A percentile compares a stretch with the other conserved stretches of the same genome.
These are phyloP conservation scores for Juglanconis juglandina DNA, from an alignment of 2,329 filamentous ascomycete species.

Conservation along the genomic window DNA sequence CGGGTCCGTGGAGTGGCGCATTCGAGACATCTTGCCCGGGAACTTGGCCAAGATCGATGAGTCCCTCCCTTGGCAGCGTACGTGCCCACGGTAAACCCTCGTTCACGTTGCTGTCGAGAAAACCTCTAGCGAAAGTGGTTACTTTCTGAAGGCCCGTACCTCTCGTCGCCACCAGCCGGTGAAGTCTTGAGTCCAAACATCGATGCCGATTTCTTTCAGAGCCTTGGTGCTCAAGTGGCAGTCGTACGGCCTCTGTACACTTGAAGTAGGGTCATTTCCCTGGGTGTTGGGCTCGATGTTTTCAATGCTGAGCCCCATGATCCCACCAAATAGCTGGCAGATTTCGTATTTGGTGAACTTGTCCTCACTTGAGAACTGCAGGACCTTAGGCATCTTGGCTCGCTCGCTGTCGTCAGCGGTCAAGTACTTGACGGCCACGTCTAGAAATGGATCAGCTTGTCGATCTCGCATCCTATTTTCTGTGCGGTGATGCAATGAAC, in stretches of 20 bases:
- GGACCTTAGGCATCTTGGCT: constrained; percentile 59
- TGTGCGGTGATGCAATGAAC: constrained; percentile 22
- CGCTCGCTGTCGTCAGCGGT: constrained; percentile 37
- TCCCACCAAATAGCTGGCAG: constrained; percentile 71
- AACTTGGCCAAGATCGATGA: background rate
- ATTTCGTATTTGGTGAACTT: constrained; percentile 88
- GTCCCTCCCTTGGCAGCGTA: background rate
- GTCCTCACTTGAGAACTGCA: constrained; percentile 87
- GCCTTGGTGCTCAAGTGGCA: constrained; percentile 78
- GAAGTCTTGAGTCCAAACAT: constrained; percentile 73
- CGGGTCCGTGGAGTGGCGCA: background rate
- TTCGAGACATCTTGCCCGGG: background rate
- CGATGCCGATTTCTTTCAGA: constrained; percentile 69
- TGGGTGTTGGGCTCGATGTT: constrained; percentile 67
- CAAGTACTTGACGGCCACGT: constrained; percentile 69
- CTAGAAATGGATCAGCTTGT: constrained; percentile 34
- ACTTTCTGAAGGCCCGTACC: constrained; percentile 57
- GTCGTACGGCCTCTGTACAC: constrained; percentile 79
- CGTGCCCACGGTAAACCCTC: background rate
- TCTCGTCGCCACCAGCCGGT: constrained; percentile 74
- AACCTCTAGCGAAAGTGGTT: constrained; percentile 19
- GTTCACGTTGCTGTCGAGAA: background rate
- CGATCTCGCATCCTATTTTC: background rate
- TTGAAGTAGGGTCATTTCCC: constrained; percentile 67
- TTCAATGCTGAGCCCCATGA: constrained; percentile 70